Percentiles rank a stretch among this genome's conserved stretches.
phyloP scores from a whole-genome alignment of 148 eudicot species.

The Polygonum maritimum region DNA sequence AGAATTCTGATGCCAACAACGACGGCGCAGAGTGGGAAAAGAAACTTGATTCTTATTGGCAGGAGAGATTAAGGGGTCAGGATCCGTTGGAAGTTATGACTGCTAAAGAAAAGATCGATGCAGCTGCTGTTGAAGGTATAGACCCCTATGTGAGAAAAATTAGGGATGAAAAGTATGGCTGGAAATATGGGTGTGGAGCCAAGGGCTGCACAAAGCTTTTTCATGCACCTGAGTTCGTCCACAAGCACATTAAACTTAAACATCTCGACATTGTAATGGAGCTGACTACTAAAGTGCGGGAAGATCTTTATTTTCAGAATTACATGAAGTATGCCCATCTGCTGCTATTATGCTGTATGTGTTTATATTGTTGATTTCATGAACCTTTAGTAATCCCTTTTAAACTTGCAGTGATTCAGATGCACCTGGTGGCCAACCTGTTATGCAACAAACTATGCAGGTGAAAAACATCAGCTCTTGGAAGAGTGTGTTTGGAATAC shows the following conservation, averaged over 20 bases:
- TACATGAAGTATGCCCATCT: slow-evolving; percentile 68
- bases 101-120: slow-evolving; percentile 96
- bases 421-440: slow-evolving; percentile 94
- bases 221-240: slow-evolving; percentile 97
- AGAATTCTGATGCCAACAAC: slow-evolving; percentile 35
- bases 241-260: slow-evolving; percentile 91
- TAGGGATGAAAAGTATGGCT: slow-evolving; percentile 97
- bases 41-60: slow-evolving; percentile 79
- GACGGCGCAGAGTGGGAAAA: slow-evolving; percentile 78
- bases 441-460: slow-evolving; percentile 78
- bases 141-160: slow-evolving; percentile 94
- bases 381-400: slow-evolving; percentile 2
- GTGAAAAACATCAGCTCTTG: slow-evolving; percentile 24
- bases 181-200: slow-evolving; percentile 99
- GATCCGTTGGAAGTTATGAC: slow-evolving; percentile 93
- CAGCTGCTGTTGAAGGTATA: slow-evolving; percentile 78
- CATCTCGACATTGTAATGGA: slow-evolving; percentile 80
- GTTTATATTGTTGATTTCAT: neutral
- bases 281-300: slow-evolving; percentile 83
- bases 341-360: neutral
- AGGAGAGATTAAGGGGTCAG: slow-evolving; percentile 62
- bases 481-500: too few species aligned
- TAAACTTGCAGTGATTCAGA: slow-evolving; percentile 57
- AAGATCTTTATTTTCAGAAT: slow-evolving; percentile 92
- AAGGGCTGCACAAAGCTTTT: slow-evolving; percentile 98